phyloP scores from a whole-genome alignment of 768 basidiomycete species.

The Suillus subluteus region DNA sequence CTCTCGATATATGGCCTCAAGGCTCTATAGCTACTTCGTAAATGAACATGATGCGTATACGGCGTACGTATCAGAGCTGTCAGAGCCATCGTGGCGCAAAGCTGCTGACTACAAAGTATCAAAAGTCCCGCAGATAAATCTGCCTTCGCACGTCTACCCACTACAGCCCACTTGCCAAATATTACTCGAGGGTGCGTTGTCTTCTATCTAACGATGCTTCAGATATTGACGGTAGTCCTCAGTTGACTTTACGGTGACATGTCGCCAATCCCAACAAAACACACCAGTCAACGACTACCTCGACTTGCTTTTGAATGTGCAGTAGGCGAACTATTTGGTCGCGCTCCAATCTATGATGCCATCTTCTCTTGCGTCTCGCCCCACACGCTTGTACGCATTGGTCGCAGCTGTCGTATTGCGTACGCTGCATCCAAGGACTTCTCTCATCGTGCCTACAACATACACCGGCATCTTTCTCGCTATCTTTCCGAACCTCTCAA shows the following conservation, averaged over 20 bases:
- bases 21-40: not conserved
- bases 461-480: conserved; percentile 33
- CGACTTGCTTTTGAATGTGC: not conserved
- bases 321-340: conserved; percentile 11
- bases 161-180: not conserved
- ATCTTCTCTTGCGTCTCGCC: conserved; percentile 22
- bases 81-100: not conserved
- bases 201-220: not conserved
- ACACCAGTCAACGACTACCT: not conserved
- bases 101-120: not conserved
- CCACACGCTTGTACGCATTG: conserved; percentile 21
- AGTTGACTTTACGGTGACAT: not conserved
- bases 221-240: not conserved
- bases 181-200: not conserved
- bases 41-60: not conserved
- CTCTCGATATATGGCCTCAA: not conserved
- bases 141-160: not conserved
- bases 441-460: conserved; percentile 28
- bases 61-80: not conserved
- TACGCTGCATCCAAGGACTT: conserved; percentile 19
- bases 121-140: not conserved
- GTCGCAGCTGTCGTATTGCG: conserved; percentile 21
- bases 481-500: conserved; percentile 34
- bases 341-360: conserved; percentile 14
- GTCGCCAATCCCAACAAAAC: not conserved